Conservation (phyloP, 2,329 filamentous ascomycete species). For the Xylariaceae sp. region DNA sequence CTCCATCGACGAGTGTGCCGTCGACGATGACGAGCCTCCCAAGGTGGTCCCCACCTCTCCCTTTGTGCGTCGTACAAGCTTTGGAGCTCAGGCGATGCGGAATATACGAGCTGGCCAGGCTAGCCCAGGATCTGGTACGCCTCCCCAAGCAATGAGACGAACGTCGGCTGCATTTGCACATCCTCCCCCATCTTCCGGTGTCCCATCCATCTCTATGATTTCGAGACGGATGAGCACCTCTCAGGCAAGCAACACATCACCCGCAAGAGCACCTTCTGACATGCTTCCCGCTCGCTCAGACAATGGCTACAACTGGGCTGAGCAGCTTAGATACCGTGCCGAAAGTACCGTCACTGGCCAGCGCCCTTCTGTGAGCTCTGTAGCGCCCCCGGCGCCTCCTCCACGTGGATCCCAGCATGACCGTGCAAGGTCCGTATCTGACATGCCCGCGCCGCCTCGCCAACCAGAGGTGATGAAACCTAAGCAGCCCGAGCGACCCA, state of each 20-base stretch:
- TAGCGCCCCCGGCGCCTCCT: constrained; percentile 35
- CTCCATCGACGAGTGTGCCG: constrained; percentile 65
- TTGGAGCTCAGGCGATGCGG: constrained; percentile 73
- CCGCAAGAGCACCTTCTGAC: constrained; percentile 60
- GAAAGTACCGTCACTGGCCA: constrained; percentile 66
- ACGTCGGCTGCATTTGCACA: constrained; percentile 25
- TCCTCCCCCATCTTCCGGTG: constrained; percentile 33
- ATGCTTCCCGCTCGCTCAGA: constrained; percentile 60
- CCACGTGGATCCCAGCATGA: constrained; percentile 49
- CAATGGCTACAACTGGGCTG: constrained; percentile 95
- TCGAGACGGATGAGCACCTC: constrained; percentile 32
- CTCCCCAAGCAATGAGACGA: constrained; percentile 31
- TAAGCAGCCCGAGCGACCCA: constrained; percentile 48
- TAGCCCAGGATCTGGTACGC: constrained; percentile 60
- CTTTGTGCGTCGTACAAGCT: constrained; percentile 81
- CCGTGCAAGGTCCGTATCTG: constrained; percentile 64
- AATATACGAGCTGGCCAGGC: constrained; percentile 57
- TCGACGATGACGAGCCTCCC: constrained; percentile 61
- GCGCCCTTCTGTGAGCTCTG: constrained; percentile 50
- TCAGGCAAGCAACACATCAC: constrained; percentile 57
- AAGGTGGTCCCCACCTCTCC: constrained; percentile 64
- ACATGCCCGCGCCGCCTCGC: constrained; percentile 53
- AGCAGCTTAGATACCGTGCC: constrained; percentile 87
- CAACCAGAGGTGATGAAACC: constrained; percentile 44
- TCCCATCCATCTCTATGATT: constrained; percentile 31